These are phyloP conservation scores for Hanseniaspora lindneri DNA, from an alignment of 805 yeast genomes.

Conservation along the genomic window DNA sequence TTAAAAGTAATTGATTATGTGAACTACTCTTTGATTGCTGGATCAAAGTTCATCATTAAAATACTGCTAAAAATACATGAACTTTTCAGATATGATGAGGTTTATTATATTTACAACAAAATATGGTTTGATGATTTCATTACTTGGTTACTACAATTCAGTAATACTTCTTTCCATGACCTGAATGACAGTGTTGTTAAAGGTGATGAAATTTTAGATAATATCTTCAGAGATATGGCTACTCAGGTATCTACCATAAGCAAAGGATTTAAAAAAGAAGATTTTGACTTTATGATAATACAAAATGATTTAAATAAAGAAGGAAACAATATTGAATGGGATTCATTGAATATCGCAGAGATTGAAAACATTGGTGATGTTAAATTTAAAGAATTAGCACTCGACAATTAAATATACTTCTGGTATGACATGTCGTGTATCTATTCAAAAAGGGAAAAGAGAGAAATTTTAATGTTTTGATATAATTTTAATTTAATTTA, in stretches of 20 bases:
- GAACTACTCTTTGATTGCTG: conserved; percentile 49
- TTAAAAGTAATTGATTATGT: conserved; percentile 65
- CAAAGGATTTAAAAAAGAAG: conserved; percentile 2
- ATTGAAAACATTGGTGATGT: conserved; percentile 49
- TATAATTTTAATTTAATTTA: conserved; percentile 4
- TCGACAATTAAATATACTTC: background rate
- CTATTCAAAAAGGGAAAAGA: no score
- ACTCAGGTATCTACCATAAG: conserved; percentile 28
- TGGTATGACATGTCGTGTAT: no score
- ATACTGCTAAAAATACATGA: conserved; percentile 52
- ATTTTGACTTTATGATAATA: conserved; percentile 14
- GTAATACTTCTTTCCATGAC: conserved; percentile 48
- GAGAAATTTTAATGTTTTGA: background rate
- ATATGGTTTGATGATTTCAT: conserved; percentile 66
- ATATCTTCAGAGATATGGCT: conserved; percentile 45
- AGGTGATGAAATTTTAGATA: conserved; percentile 6
- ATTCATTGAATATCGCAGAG: conserved; percentile 40
- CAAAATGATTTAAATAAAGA: conserved; percentile 29
- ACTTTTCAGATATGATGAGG: conserved; percentile 68
- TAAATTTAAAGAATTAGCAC: conserved; percentile 27
- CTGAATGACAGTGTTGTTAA: conserved; percentile 20
- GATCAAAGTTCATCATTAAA: conserved; percentile 54
- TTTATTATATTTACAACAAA: conserved; percentile 72
- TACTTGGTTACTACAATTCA: conserved; percentile 53
- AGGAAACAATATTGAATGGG: conserved; percentile 32